A percentile compares a stretch with the other conserved stretches of the same genome.
Evolutionary conservation across 352 stramenopile genomes (phyloP).

Genomic region (Albugo laibachii): DNA sequence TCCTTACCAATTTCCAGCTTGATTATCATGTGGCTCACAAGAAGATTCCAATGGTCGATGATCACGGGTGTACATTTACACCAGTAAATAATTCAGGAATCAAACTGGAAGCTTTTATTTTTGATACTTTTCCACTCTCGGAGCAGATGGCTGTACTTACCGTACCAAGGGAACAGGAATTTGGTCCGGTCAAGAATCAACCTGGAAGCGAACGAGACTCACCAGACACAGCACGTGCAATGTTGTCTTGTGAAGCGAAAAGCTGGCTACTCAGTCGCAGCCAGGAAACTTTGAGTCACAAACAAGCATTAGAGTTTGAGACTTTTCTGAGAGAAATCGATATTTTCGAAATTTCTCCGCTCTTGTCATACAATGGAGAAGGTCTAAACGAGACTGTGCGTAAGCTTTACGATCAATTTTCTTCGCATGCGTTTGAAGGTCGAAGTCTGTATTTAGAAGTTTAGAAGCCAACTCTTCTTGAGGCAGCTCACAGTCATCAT

Average conservation of each 20-base stretch:
- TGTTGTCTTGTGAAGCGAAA: constrained; percentile 43
- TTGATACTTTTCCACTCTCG: constrained; percentile 95
- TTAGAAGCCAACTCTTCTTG: too few relatives aligned
- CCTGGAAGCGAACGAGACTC: constrained; percentile 55
- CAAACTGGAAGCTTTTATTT: constrained; percentile 98
- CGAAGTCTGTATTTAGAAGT: too few relatives aligned
- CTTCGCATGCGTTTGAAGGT: too few relatives aligned
- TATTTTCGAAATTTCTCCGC: constrained; percentile 60
- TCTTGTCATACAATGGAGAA: constrained; percentile 79
- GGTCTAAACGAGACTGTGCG: constrained; percentile 16
- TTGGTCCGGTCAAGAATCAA: constrained; percentile 85
- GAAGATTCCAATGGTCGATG: constrained; percentile 89
- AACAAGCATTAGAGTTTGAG: constrained; percentile 14
- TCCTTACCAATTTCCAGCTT: constrained; percentile 53
- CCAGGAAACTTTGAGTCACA: constrained; percentile 10
- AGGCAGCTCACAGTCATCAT: too few relatives aligned
- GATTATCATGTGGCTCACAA: constrained; percentile 95
- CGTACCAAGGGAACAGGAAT: constrained; percentile 82
- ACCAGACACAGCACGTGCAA: constrained; percentile 58
- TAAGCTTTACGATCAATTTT: too few relatives aligned
- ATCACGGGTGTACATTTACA: constrained; percentile 52
- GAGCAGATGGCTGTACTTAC: constrained; percentile 87
- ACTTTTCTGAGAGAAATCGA: constrained; percentile 17
- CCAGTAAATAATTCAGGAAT: constrained; percentile 84
- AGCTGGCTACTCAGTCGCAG: constrained; percentile 23